These are phyloP conservation scores for Lupinus albus DNA, from an alignment of 306 rosid species.

Conservation along the genomic window DNA sequence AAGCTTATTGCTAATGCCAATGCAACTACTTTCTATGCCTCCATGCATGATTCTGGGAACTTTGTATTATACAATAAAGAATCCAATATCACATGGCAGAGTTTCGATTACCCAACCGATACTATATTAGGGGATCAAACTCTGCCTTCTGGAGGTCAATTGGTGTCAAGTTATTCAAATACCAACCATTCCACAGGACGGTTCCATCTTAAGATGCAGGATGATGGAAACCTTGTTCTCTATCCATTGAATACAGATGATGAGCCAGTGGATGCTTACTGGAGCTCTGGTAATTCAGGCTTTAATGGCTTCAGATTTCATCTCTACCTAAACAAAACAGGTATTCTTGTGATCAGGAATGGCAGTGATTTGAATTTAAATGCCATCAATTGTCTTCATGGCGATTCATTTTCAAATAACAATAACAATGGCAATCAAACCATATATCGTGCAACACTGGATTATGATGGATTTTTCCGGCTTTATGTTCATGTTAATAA, in stretches of 20 bases:
- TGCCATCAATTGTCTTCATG: background rate
- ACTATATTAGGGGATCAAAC: conserved; percentile 42
- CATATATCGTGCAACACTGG: conserved; percentile 38
- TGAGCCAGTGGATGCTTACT: background rate
- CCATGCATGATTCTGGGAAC: conserved; percentile 50
- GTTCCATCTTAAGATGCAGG: conserved; percentile 37
- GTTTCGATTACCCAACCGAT: conserved; percentile 45
- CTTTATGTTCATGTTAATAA: conserved; percentile 22
- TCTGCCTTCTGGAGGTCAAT: conserved; percentile 1
- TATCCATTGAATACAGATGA: conserved; percentile 30
- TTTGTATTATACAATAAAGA: conserved; percentile 29
- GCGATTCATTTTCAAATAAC: background rate
- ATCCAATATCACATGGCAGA: conserved; percentile 42
- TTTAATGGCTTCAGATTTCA: background rate
- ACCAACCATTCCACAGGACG: conserved; percentile 33
- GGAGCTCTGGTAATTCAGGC: background rate
- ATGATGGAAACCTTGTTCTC: conserved; percentile 42
- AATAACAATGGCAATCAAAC: background rate
- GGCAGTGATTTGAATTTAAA: background rate
- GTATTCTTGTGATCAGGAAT: background rate
- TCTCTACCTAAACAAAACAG: conserved; percentile 37
- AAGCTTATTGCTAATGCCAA: conserved; percentile 25
- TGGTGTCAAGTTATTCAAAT: conserved; percentile 34
- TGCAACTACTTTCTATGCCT: conserved; percentile 41
- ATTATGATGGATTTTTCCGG: conserved; percentile 39